A percentile compares a stretch with the other conserved stretches of the same genome.
These are phyloP conservation scores for Cordyceps sp. DNA, from an alignment of 2,329 filamentous ascomycete species.

Conservation along the genomic window DNA sequence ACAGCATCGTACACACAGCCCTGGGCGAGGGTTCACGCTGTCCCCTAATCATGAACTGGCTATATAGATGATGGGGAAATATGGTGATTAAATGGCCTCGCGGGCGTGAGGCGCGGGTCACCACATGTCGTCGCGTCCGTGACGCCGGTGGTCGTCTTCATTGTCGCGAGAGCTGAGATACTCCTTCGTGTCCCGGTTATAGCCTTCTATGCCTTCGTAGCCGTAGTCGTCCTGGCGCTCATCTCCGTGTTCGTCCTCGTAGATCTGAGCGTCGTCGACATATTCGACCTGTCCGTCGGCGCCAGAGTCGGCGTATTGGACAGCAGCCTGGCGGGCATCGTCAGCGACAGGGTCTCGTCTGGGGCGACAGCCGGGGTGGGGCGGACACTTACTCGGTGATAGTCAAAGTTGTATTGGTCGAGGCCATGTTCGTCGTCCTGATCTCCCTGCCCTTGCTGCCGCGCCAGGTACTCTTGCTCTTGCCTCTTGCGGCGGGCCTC, in stretches of 20 bases:
- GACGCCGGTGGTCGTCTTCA: constrained; percentile 15
- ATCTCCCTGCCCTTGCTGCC: constrained; percentile 24
- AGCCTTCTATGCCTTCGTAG: constrained; percentile 20
- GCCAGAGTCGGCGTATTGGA: constrained; percentile 28
- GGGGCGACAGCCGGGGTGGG: no score
- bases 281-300: constrained; percentile 28
- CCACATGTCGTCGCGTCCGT: constrained; percentile 26
- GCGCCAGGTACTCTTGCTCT: constrained; percentile 29
- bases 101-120: constrained; percentile 10
- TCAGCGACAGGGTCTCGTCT: constrained; percentile 2
- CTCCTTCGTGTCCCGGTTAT: constrained; percentile 21
- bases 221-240: constrained; percentile 19
- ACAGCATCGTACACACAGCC: constrained; percentile 8
- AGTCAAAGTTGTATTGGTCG: constrained; percentile 36
- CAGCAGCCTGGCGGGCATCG: constrained; percentile 17
- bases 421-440: constrained; percentile 29
- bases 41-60: constrained; percentile 4
- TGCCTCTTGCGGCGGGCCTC: constrained; percentile 32
- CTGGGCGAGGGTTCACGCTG: constrained; percentile 1
- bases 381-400: constrained; percentile 32
- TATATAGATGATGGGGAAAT: constrained; percentile 6
- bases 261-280: constrained; percentile 34
- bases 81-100: constrained; percentile 4
- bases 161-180: constrained; percentile 22
- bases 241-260: constrained; percentile 32